phyloP scores from a whole-genome alignment of 768 basidiomycete species.

The Pulveroboletus sp. region DNA sequence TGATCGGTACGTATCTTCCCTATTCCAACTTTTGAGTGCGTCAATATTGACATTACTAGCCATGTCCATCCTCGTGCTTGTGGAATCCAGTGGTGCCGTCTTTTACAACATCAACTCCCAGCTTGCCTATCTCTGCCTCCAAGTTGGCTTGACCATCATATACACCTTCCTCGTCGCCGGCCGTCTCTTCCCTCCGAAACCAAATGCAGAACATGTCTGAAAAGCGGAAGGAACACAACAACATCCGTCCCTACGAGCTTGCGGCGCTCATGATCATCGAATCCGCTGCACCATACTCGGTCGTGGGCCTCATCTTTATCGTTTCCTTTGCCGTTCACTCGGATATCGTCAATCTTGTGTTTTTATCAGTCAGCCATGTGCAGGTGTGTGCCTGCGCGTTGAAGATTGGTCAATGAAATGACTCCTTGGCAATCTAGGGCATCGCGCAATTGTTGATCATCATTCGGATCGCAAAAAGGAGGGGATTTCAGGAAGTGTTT shows the following conservation, averaged over 20 bases:
- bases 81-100: slow-evolving; percentile 3
- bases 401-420: too few relatives aligned
- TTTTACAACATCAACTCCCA: slow-evolving; percentile 21
- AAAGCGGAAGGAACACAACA: too few relatives aligned
- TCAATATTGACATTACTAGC: slow-evolving; percentile 5
- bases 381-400: slow-evolving; percentile 20
- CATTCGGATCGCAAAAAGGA: slow-evolving; percentile 33
- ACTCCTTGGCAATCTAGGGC: slow-evolving; percentile 8
- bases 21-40: background rate
- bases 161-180: slow-evolving; percentile 30
- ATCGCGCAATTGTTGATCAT: slow-evolving; percentile 37
- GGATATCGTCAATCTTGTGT: slow-evolving; percentile 30
- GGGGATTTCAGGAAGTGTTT: slow-evolving; percentile 11
- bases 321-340: slow-evolving; percentile 25
- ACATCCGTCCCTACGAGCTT: slow-evolving; percentile 23
- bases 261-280: slow-evolving; percentile 35
- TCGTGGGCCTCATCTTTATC: too few relatives aligned
- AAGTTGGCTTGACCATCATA: slow-evolving; percentile 30
- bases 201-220: slow-evolving; percentile 15
- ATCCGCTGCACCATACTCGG: slow-evolving; percentile 30
- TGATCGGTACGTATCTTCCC: slow-evolving; percentile 10
- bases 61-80: slow-evolving; percentile 17
- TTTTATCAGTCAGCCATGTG: slow-evolving; percentile 31
- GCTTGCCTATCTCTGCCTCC: slow-evolving; percentile 28
- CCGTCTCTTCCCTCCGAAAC: slow-evolving; percentile 21